Percentiles rank a stretch among this genome's conserved stretches.
phyloP scores from a whole-genome alignment of 1,284 basidiomycete species.

The Trametes versicolor region DNA sequence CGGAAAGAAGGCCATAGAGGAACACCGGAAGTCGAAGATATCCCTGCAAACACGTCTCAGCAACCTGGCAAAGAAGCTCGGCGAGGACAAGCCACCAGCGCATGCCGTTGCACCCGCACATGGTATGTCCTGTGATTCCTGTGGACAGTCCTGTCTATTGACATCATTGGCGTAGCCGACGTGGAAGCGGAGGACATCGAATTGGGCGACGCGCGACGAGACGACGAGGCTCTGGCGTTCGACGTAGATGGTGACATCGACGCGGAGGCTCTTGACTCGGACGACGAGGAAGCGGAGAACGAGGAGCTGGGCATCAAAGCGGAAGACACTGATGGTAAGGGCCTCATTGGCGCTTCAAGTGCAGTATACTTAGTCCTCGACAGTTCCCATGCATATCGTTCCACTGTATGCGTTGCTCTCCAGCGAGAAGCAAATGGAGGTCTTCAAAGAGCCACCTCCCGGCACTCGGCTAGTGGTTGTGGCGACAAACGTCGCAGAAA shows the following conservation, averaged over 20 bases:
- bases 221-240: conserved; percentile 55
- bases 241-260: conserved; percentile 68
- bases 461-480: conserved; percentile 77
- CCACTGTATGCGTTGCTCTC: conserved; percentile 80
- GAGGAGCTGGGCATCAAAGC: conserved; percentile 64
- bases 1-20: conserved; percentile 71
- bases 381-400: conserved; percentile 76
- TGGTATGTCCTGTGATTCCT: conserved; percentile 45
- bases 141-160: background rate
- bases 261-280: conserved; percentile 55
- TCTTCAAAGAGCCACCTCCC: conserved; percentile 73
- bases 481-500: conserved; percentile 84
- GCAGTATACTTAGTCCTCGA: background rate
- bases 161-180: conserved; percentile 49
- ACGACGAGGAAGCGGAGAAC: conserved; percentile 59
- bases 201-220: conserved; percentile 58
- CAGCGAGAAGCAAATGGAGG: conserved; percentile 79
- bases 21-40: conserved; percentile 53
- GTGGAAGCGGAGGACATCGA: conserved; percentile 89
- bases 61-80: conserved; percentile 18
- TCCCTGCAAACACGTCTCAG: conserved; percentile 36
- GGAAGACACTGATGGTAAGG: conserved; percentile 68
- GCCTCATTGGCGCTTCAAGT: conserved; percentile 34
- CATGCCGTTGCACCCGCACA: conserved; percentile 55
- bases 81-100: conserved; percentile 29